phyloP scores from a whole-genome alignment of 805 yeast species.

The Hanseniaspora valbyensis region DNA sequence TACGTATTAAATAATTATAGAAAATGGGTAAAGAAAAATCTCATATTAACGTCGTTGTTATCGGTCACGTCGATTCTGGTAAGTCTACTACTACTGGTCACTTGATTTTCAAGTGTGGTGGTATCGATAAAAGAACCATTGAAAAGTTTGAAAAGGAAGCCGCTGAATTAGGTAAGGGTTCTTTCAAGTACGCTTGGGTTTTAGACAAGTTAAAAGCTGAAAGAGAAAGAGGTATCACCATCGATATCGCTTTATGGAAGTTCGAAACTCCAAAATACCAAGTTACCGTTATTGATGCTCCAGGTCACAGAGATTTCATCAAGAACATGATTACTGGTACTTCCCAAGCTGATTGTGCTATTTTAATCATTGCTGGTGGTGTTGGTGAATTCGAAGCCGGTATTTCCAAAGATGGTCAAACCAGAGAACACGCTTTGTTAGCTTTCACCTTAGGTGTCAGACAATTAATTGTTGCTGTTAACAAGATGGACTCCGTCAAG shows the following conservation, averaged over 20 bases:
- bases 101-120: slow-evolving; percentile 99
- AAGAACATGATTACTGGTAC: slow-evolving; percentile 95
- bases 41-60: slow-evolving; percentile 99
- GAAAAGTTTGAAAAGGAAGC: slow-evolving; percentile 98
- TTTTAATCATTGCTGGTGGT: slow-evolving; percentile 83
- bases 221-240: slow-evolving; percentile 95
- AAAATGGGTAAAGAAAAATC: slow-evolving; percentile 82
- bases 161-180: slow-evolving; percentile 93
- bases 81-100: slow-evolving; percentile 99
- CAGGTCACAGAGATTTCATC: slow-evolving; percentile 95
- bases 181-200: slow-evolving; percentile 97
- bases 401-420: slow-evolving; percentile 89
- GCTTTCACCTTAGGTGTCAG: slow-evolving; percentile 83
- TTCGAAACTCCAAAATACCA: slow-evolving; percentile 84
- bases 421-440: slow-evolving; percentile 87
- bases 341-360: slow-evolving; percentile 87
- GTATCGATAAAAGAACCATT: slow-evolving; percentile 96
- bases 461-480: slow-evolving; percentile 79
- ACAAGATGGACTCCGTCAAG: slow-evolving; percentile 91
- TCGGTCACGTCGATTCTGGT: slow-evolving; percentile 99
- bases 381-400: slow-evolving; percentile 94
- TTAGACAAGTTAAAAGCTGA: slow-evolving; percentile 92
- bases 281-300: slow-evolving; percentile 89
- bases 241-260: slow-evolving; percentile 85
- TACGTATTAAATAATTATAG: slow-evolving; percentile 18